Conservation (phyloP, 305 asterid genomes). For the Stenogyne calaminthoides region DNA sequence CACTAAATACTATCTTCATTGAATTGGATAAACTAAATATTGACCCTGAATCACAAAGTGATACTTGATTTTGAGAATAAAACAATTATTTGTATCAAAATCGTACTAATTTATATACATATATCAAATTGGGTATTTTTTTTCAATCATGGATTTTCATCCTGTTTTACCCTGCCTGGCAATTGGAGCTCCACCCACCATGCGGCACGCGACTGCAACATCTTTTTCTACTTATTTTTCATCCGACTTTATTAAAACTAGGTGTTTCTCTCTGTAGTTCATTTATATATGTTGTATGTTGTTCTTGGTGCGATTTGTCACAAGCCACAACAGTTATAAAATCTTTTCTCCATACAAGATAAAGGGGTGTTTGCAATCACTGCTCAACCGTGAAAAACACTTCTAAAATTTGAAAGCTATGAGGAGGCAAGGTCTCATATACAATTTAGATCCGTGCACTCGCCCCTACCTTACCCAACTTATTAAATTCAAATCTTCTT, state of each 20-base stretch:
- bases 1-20: not conserved
- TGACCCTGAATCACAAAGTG: not conserved
- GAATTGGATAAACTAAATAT: not conserved
- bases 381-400: too few relatives aligned
- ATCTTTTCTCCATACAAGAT: too few relatives aligned
- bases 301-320: not conserved
- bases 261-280: not conserved
- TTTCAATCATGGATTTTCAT: not conserved
- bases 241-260: not conserved
- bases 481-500: too few relatives aligned
- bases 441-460: too few relatives aligned
- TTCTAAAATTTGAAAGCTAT: too few relatives aligned
- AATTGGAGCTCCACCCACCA: too few relatives aligned
- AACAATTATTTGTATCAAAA: not conserved
- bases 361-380: too few relatives aligned
- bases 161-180: not conserved
- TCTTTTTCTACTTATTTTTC: not conserved
- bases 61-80: not conserved
- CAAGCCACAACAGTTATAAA: too few relatives aligned
- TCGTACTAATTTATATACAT: too few relatives aligned
- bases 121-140: not conserved
- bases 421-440: too few relatives aligned
- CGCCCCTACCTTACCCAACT: too few relatives aligned
- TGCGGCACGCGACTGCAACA: not conserved
- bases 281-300: too few relatives aligned